These are phyloP conservation scores for Clarireedia monteithiana DNA, from an alignment of 2,329 filamentous ascomycete species.

Conservation along the genomic window DNA sequence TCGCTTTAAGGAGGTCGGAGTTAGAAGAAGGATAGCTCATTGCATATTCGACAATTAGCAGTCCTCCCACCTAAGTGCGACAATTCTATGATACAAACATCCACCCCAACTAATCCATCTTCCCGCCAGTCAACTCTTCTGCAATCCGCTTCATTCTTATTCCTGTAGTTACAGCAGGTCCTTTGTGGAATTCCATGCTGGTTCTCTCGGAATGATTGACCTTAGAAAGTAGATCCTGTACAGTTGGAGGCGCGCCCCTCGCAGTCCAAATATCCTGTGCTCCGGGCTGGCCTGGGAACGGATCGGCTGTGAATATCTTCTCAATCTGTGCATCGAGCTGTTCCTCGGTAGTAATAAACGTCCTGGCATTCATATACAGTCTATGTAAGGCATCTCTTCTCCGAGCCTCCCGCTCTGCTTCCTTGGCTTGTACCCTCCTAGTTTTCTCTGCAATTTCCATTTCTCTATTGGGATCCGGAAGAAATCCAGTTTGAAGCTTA, in stretches of 20 bases:
- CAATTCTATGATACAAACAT: not conserved
- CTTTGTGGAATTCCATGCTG: constrained; percentile 27
- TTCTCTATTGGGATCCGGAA: constrained; percentile 57
- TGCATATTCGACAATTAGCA: not conserved
- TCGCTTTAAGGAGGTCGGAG: not conserved
- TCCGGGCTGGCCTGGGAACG: not conserved
- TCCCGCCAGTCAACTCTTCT: constrained; percentile 61
- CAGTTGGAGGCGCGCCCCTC: constrained; percentile 34
- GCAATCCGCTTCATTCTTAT: constrained; percentile 55
- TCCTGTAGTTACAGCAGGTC: constrained; percentile 36
- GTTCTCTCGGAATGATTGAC: constrained; percentile 27
- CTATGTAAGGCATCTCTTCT: constrained; percentile 70
- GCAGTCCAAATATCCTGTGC: constrained; percentile 27
- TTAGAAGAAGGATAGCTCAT: not conserved
- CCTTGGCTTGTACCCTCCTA: constrained; percentile 34
- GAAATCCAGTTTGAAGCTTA: constrained; percentile 40
- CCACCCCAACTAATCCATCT: constrained; percentile 34
- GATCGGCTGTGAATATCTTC: constrained; percentile 53
- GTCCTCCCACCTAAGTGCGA: not conserved
- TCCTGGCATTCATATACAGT: constrained; percentile 79
- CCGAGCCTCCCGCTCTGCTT: constrained; percentile 46
- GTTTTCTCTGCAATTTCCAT: constrained; percentile 41
- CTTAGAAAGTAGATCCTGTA: constrained; percentile 38
- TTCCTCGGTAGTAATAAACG: constrained; percentile 77
- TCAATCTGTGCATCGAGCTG: constrained; percentile 71